Evolutionary conservation across 169 alveolate species (phyloP).

Genomic region (Sarcocystis neurona): DNA sequence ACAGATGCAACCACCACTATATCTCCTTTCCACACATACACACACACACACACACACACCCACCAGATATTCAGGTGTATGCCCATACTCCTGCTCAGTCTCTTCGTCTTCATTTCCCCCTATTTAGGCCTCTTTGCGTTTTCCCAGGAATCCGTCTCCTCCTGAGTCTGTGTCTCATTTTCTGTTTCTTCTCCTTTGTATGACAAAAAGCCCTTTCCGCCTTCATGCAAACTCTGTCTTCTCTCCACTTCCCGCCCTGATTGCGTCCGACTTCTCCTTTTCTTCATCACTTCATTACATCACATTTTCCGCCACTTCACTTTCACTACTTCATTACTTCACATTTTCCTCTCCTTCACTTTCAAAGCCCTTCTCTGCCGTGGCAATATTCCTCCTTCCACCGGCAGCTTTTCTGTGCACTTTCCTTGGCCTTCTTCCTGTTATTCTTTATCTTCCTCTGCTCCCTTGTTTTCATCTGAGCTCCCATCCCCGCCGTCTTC

Average conservation of each 20-base stretch:
- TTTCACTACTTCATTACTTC: background rate
- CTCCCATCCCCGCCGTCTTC: background rate
- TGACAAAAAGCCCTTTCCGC: no score
- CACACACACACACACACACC: background rate
- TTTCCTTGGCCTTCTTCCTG: background rate
- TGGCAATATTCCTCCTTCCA: background rate
- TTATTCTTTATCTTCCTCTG: background rate
- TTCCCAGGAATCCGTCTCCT: slow-evolving; percentile 32
- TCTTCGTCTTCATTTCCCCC: background rate
- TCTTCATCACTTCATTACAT: no score
- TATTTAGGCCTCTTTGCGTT: slow-evolving; percentile 19
- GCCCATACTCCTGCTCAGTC: background rate
- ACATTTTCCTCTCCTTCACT: background rate
- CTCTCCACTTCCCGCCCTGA: no score
- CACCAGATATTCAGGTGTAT: background rate
- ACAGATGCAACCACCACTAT: background rate
- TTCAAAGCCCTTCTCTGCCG: background rate
- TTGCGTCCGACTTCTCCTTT: no score
- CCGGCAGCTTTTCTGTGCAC: background rate
- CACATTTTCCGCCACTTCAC: no score
- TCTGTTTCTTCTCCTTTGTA: background rate
- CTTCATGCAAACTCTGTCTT: no score
- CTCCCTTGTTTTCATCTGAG: background rate
- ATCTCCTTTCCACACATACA: background rate
- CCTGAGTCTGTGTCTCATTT: slow-evolving; percentile 25